phyloP scores from a whole-genome alignment of 2,329 filamentous ascomycete species.

The Stromatinia cepivora region DNA sequence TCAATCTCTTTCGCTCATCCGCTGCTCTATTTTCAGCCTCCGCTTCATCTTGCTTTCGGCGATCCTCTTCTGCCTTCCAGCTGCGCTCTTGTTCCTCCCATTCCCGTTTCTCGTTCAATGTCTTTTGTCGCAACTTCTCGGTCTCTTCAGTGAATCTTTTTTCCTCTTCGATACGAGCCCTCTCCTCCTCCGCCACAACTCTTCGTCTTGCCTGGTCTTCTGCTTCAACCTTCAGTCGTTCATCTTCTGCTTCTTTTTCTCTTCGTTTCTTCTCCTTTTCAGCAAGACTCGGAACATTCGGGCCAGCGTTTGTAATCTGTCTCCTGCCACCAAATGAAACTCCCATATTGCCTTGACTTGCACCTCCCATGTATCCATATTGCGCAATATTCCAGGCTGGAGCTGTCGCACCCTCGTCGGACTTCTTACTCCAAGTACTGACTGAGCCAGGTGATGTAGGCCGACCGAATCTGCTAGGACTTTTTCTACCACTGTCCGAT shows the following conservation, averaged over 20 bases:
- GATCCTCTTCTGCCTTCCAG: slow-evolving; percentile 77
- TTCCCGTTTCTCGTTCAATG: slow-evolving; percentile 67
- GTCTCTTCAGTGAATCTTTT: slow-evolving; percentile 66
- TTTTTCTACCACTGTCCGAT: slow-evolving; percentile 56
- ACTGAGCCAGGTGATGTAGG: slow-evolving; percentile 57
- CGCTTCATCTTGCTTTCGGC: slow-evolving; percentile 68
- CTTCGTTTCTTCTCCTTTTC: slow-evolving; percentile 75
- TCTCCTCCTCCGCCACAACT: slow-evolving; percentile 58
- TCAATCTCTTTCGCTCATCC: slow-evolving; percentile 62
- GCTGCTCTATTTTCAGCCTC: slow-evolving; percentile 68
- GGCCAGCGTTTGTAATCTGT: slow-evolving; percentile 84
- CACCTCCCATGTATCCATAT: slow-evolving; percentile 97
- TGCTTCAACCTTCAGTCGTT: slow-evolving; percentile 55
- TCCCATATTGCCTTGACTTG: slow-evolving; percentile 91
- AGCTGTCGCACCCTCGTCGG: slow-evolving; percentile 75
- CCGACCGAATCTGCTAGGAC: slow-evolving; percentile 60
- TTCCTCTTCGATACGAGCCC: slow-evolving; percentile 62
- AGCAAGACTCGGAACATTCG: slow-evolving; percentile 74
- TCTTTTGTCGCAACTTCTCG: slow-evolving; percentile 54
- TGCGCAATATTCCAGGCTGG: slow-evolving; percentile 99
- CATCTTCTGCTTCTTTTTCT: slow-evolving; percentile 58
- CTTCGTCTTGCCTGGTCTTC: slow-evolving; percentile 54
- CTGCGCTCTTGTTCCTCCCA: slow-evolving; percentile 77
- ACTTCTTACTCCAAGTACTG: slow-evolving; percentile 87
- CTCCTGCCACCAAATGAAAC: slow-evolving; percentile 88